Conservation (phyloP, 169 alveolate genomes). For the Plasmodium yoelii region DNA sequence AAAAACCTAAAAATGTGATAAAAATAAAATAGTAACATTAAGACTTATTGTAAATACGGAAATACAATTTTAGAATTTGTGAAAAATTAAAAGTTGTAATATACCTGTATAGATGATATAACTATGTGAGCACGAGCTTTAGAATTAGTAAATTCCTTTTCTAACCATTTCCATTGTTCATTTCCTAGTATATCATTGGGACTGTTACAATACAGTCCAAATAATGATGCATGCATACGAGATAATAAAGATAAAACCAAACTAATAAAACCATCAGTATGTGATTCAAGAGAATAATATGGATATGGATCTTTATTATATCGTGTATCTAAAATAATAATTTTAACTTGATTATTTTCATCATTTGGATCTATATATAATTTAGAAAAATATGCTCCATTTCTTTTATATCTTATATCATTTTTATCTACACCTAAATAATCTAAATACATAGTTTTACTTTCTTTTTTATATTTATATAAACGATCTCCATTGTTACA, state of each 20-base stretch:
- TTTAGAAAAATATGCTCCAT: slow-evolving; percentile 87
- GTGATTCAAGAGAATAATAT: slow-evolving; percentile 78
- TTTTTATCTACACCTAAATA: slow-evolving; percentile 84
- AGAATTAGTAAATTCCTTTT: slow-evolving; percentile 89
- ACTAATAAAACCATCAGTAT: slow-evolving; percentile 30
- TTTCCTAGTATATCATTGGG: slow-evolving; percentile 90
- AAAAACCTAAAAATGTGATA: slow-evolving; percentile 27
- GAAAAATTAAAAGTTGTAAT: background rate
- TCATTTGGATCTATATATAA: slow-evolving; percentile 83
- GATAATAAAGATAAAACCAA: slow-evolving; percentile 22
- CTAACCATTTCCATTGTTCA: slow-evolving; percentile 93
- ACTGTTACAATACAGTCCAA: slow-evolving; percentile 85
- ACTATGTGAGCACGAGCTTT: slow-evolving; percentile 89
- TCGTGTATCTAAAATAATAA: slow-evolving; percentile 86
- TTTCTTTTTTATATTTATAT: slow-evolving; percentile 77
- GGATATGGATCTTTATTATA: slow-evolving; percentile 85
- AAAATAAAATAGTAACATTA: background rate
- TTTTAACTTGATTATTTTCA: slow-evolving; percentile 84
- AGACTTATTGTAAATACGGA: slow-evolving; percentile 1
- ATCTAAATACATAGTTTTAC: slow-evolving; percentile 82
- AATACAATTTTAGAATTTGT: slow-evolving; percentile 1
- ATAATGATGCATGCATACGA: slow-evolving; percentile 73
- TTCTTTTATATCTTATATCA: slow-evolving; percentile 86
- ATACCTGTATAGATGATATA: slow-evolving; percentile 91
- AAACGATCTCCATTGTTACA: slow-evolving; percentile 84